Evolutionary conservation across 2,329 filamentous ascomycete genomes (phyloP).

Genomic region (Monosporascus ibericus): DNA sequence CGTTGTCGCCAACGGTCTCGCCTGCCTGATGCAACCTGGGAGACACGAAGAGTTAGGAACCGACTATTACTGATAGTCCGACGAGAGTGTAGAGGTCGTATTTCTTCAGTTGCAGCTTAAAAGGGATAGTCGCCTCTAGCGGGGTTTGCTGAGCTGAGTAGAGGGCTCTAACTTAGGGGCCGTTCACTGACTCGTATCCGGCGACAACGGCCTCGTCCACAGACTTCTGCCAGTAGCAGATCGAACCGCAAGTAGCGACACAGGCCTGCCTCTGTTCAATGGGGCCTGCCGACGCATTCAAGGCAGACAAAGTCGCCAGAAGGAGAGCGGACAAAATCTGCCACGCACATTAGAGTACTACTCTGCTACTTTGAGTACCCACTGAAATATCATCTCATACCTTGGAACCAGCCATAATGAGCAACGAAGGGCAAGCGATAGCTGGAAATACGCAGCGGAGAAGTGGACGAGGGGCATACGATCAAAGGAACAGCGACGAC

Average conservation of each 20-base stretch:
- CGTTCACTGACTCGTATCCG: slow-evolving; percentile 23
- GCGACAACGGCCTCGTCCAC: slow-evolving; percentile 28
- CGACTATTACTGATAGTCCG: no score
- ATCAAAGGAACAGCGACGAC: not conserved
- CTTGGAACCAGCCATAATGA: not conserved
- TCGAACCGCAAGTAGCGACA: slow-evolving; percentile 29
- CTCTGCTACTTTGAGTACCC: not conserved
- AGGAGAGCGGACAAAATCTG: slow-evolving; percentile 10
- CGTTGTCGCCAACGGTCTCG: slow-evolving; percentile 17
- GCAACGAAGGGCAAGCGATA: not conserved
- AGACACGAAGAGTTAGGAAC: no score
- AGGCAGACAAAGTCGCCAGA: slow-evolving; percentile 14
- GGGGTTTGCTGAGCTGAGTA: not conserved
- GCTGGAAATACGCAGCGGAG: not conserved
- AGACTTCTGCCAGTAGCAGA: slow-evolving; percentile 29
- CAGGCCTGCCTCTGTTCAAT: slow-evolving; percentile 19
- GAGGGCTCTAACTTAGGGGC: slow-evolving; percentile 8
- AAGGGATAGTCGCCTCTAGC: no score
- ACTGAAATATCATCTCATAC: not conserved
- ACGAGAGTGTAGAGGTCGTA: no score
- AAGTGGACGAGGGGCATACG: not conserved
- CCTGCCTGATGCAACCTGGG: slow-evolving; percentile 9
- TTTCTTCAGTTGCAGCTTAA: no score
- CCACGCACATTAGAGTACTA: not conserved
- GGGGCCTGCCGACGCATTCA: slow-evolving; percentile 14